Evolutionary conservation across 495 filamentous ascomycete genomes (phyloP), one percentile per base, ranked within the genome.

Genomic region (Penicillium antarcticum): DNA sequence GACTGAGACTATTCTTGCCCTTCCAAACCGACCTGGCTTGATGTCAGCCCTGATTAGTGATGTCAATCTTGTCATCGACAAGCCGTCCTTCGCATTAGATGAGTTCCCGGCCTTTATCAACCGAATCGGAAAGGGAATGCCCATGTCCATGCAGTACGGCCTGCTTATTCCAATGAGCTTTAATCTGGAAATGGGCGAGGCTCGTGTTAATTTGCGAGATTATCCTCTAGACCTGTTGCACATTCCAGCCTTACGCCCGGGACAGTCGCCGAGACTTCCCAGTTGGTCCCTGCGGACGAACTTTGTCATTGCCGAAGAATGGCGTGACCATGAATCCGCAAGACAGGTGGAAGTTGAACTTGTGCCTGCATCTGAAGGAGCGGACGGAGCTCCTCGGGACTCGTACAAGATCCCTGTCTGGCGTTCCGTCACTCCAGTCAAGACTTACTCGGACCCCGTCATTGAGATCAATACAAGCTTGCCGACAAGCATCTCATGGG

Each of bases 301-400:
- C 63, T 96, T 99, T 68, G 92, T 99, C 13, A 87, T 99, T 51
- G 95, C 91, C 2, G 94, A 99, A 71, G 95, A 99, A 69, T 95
- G 82, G 55, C 80, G 90, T 42, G 87, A 87, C 29, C 61, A 77
- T 39, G 81, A 89, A 66, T 94, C 91, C 2, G 87, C 82, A 9
- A 80, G 92, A 42, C 81, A 87, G 55, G 87, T 92, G 33, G 80
- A 81, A 45, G 85, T 99, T n/a, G 80, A 90, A 56, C 85, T 99
- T 52, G 84, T 97, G 17, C 92, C 95, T 8, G 80, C 87, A 0
- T 70, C 73, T 26, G 81, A 84, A 38, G 66, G 70, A 37, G 52
- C 74, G 8, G 67, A 76, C 29, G 69, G 76, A 1, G 51, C 66
- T 38, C 58, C 36, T 12, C 67, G 53, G 18, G 60, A 67, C 16